Conservation (phyloP, 345 rosid genomes). For the Atalantia buxifolia region DNA sequence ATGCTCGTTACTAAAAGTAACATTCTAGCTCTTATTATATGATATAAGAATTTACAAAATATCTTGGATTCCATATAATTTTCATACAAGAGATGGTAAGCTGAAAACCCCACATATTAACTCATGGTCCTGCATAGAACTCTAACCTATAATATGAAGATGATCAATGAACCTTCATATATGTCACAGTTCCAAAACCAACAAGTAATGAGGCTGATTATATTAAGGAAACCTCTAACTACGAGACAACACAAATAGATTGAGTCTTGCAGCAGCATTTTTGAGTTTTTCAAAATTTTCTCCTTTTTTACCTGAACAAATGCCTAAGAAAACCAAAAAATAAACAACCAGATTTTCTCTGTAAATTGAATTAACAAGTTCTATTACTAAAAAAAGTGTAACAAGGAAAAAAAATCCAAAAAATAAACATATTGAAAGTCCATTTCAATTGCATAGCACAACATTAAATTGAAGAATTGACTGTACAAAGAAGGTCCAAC, state of each 20-base stretch:
- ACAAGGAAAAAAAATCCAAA: too few relatives aligned
- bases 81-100: not conserved
- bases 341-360: too few relatives aligned
- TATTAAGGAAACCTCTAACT: not conserved
- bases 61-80: not conserved
- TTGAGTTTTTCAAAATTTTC: not conserved
- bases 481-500: too few relatives aligned
- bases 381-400: too few relatives aligned
- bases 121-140: not conserved
- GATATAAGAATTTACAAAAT: not conserved
- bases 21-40: not conserved
- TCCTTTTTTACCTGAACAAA: not conserved
- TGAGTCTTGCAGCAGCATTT: not conserved
- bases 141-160: too few relatives aligned
- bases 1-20: not conserved
- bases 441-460: too few relatives aligned
- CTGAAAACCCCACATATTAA: not conserved
- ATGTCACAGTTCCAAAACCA: too few relatives aligned
- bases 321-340: not conserved
- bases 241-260: not conserved
- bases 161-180: too few relatives aligned
- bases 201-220: too few relatives aligned
- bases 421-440: too few relatives aligned
- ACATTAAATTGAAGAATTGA: too few relatives aligned
- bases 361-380: too few relatives aligned